Conservation (phyloP, 441 rosid genomes). For the Viola pubescens region DNA sequence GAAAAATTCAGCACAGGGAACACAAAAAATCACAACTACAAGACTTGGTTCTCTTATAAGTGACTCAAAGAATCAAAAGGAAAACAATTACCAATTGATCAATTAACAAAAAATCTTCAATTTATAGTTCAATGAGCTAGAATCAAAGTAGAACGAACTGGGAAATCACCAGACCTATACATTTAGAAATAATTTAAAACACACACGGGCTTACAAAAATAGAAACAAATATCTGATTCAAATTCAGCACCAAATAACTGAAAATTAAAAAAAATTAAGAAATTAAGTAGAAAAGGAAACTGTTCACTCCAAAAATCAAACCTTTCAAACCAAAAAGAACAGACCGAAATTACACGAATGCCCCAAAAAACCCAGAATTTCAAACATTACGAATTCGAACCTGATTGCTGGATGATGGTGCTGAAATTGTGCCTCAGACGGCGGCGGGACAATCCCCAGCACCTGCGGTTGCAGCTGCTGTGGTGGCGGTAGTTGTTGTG, state of each 20-base stretch:
- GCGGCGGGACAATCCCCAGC: slow-evolving; percentile 16
- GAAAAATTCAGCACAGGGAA: background rate
- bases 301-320: background rate
- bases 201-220: too few relatives aligned
- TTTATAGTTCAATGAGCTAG: too few relatives aligned
- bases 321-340: background rate
- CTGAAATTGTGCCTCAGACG: slow-evolving; percentile 20
- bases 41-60: background rate
- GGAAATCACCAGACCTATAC: too few relatives aligned
- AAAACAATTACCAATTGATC: background rate
- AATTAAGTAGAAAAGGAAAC: background rate
- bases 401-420: slow-evolving; percentile 31
- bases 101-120: too few relatives aligned
- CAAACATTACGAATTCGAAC: slow-evolving; percentile 16
- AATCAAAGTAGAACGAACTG: too few relatives aligned
- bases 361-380: background rate
- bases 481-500: slow-evolving; percentile 14
- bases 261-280: slow-evolving; percentile 1
- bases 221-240: too few relatives aligned
- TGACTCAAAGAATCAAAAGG: background rate
- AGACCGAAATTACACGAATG: too few relatives aligned
- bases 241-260: too few relatives aligned
- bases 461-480: slow-evolving; percentile 24
- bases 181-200: too few relatives aligned
- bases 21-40: slow-evolving; percentile 1